phyloP scores from a whole-genome alignment of 2,329 filamentous ascomycete species.

The Trichoderma sp. region DNA sequence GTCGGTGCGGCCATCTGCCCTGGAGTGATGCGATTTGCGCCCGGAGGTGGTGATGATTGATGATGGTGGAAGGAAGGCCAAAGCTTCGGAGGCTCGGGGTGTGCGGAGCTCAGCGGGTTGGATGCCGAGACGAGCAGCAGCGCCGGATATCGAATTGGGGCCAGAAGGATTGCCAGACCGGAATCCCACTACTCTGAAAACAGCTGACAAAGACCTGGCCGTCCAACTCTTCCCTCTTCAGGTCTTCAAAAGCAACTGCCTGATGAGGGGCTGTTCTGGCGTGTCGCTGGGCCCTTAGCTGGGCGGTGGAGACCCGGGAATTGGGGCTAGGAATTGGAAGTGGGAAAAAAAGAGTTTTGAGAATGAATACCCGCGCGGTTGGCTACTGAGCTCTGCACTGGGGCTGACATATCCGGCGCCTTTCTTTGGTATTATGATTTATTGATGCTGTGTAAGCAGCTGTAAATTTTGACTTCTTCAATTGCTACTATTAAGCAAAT shows the following conservation, averaged over 20 bases:
- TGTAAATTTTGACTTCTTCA: neutral
- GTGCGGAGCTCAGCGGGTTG: neutral
- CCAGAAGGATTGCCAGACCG: neutral
- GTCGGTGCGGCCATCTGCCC: slow-evolving; percentile 30
- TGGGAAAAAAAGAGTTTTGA: neutral
- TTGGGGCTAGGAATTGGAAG: neutral
- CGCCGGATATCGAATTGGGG: neutral
- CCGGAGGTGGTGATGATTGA: neutral
- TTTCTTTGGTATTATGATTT: neutral
- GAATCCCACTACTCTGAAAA: neutral
- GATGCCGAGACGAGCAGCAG: neutral
- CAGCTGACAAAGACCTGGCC: slow-evolving; percentile 19
- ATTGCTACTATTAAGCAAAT: neutral
- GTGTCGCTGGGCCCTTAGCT: slow-evolving; percentile 17
- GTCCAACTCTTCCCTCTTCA: neutral
- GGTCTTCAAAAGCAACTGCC: neutral
- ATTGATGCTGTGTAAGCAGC: neutral
- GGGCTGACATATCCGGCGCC: neutral
- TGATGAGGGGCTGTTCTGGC: slow-evolving; percentile 9
- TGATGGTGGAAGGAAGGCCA: neutral
- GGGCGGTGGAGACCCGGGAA: neutral
- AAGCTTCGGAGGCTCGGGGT: slow-evolving; percentile 18
- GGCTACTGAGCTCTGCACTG: neutral
- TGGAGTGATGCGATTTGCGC: neutral
- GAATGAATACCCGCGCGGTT: slow-evolving; percentile 23